Evolutionary conservation across 139 green algal genomes (phyloP), one percentile per base, ranked within the genome.

Genomic region (Edaphochlamys debaryana): DNA sequence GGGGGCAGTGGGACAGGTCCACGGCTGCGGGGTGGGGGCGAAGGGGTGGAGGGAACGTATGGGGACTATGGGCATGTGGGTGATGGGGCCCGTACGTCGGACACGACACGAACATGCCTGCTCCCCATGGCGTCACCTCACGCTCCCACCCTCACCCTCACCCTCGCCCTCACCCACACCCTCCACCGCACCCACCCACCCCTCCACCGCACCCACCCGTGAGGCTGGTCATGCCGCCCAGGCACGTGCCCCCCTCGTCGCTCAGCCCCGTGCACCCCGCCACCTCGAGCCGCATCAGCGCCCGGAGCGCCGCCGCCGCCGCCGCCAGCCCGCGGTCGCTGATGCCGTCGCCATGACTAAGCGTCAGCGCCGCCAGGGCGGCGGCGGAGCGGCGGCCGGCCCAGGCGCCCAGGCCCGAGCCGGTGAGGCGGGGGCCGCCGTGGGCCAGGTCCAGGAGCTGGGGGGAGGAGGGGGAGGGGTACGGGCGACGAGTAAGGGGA

Each of bases 1-100:
- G 82, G 0, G 67, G 41, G 78, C 88, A 90, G 38, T 81, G 79
- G 17, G 80, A 79, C 34, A 92, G 58, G 78, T 92, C 88, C 67
- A 89, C 60, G 40, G 80, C 87, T 91, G 78, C 67, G 58, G 41
- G 37, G 27, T 23, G 1, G 69, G 74, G 50, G 54, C 13, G 54
- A 38, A 32, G 40, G 32, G 36, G 22, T n/a, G 45, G 41, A 4
- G n/a, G n/a, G n/a, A n/a, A n/a, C n/a, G n/a, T n/a, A n/a, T n/a
- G n/a, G n/a, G n/a, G n/a, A n/a, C n/a, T n/a, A n/a, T n/a, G n/a
- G n/a, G n/a, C n/a, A n/a, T n/a, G n/a, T n/a, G n/a, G n/a, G n/a
- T n/a, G n/a, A n/a, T n/a, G n/a, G n/a, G n/a, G n/a, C n/a, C n/a
- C n/a, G n/a, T n/a, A n/a, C n/a, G n/a, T n/a, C n/a, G n/a, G n/a